Conservation (phyloP, 352 stramenopile genomes). For the Phytopythium litorale region DNA sequence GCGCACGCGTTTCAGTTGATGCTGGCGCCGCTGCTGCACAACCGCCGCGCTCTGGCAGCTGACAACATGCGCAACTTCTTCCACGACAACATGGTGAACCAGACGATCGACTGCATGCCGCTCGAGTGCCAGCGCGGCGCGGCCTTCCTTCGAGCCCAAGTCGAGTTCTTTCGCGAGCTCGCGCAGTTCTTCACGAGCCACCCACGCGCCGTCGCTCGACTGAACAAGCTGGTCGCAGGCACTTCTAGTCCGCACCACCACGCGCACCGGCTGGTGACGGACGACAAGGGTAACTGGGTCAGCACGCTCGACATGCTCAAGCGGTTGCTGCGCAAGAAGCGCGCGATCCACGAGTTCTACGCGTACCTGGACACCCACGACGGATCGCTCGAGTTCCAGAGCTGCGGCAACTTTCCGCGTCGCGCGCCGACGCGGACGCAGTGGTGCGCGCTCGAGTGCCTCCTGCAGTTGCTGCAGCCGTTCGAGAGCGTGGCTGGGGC, state of each 20-base stretch:
- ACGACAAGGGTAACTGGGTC: constrained; percentile 39
- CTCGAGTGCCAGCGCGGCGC: constrained; percentile 30
- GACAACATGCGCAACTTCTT: constrained; percentile 39
- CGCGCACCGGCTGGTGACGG: constrained; percentile 33
- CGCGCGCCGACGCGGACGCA: constrained; percentile 26
- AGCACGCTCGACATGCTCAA: constrained; percentile 50
- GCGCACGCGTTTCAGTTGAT: constrained; percentile 43
- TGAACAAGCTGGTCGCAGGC: constrained; percentile 32
- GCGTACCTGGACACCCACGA: constrained; percentile 37
- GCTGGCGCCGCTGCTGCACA: constrained; percentile 35
- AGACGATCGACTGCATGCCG: constrained; percentile 26
- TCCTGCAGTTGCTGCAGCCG: constrained; percentile 35
- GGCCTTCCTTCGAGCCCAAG: constrained; percentile 29
- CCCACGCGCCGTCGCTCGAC: constrained; percentile 31
- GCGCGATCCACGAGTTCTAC: constrained; percentile 44
- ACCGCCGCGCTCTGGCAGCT: constrained; percentile 22
- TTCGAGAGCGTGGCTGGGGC: constrained; percentile 44
- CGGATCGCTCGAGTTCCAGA: constrained; percentile 29
- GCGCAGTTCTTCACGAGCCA: constrained; percentile 46
- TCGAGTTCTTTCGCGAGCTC: constrained; percentile 34
- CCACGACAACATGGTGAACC: constrained; percentile 43
- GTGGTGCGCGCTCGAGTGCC: constrained; percentile 38
- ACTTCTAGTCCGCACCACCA: constrained; percentile 26
- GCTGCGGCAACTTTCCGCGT: constrained; percentile 13
- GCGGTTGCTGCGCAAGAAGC: constrained; percentile 31